These are phyloP conservation scores for Garcia nutans DNA, from an alignment of 345 rosid species.

Conservation along the genomic window DNA sequence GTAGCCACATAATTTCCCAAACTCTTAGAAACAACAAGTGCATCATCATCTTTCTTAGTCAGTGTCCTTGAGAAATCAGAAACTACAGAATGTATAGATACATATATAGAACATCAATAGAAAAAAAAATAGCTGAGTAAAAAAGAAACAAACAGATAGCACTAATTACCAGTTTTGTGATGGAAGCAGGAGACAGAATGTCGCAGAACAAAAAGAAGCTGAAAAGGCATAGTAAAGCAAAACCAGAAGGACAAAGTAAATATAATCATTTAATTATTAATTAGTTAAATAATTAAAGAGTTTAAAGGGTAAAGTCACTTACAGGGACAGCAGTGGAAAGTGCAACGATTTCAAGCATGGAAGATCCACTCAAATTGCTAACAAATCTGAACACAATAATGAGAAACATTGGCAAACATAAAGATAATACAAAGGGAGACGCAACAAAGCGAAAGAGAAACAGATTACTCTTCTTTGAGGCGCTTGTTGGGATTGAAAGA, in stretches of 20 bases:
- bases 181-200: conserved; percentile 41
- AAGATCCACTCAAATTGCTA: conserved; percentile 80
- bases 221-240: conserved; percentile 7
- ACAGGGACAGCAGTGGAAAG: conserved; percentile 66
- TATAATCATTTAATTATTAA: neutral
- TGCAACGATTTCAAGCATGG: conserved; percentile 62
- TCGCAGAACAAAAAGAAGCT: conserved; percentile 63
- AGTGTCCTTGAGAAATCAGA: conserved; percentile 21
- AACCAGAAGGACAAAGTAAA: neutral
- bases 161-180: conserved; percentile 36
- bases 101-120: too few species aligned
- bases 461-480: conserved; percentile 69
- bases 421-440: neutral
- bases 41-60: conserved; percentile 46
- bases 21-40: conserved; percentile 35
- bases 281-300: neutral
- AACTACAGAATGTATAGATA: conserved; percentile 18
- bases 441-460: neutral
- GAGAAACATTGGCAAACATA: conserved; percentile 3
- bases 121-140: too few species aligned
- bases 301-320: neutral
- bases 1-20: conserved; percentile 43
- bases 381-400: conserved; percentile 52
- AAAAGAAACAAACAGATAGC: neutral
- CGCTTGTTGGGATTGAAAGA: conserved; percentile 69